Conservation (phyloP, 192 early-diverging fungal species). For the Coemansia sp. region DNA sequence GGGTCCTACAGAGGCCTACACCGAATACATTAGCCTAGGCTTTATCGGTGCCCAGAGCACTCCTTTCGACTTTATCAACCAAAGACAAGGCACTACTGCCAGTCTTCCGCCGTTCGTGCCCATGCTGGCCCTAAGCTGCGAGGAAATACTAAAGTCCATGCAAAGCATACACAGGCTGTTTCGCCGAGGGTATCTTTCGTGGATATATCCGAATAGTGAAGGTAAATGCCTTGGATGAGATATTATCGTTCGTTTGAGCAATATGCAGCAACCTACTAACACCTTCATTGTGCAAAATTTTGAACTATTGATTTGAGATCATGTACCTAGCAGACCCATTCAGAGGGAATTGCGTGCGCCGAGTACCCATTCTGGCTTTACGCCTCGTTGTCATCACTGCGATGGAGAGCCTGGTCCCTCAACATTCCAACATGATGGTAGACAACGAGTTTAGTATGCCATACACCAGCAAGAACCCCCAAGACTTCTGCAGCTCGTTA, state of each 20-base stretch:
- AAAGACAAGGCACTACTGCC: neutral
- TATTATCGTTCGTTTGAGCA: neutral
- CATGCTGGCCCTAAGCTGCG: constrained; percentile 19
- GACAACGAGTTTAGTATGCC: constrained; percentile 33
- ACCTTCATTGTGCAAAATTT: neutral
- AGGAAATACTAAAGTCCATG: constrained; percentile 19
- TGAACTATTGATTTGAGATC: neutral
- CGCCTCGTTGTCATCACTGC: constrained; percentile 34
- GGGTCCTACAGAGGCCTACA: constrained; percentile 25
- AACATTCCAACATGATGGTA: constrained; percentile 21
- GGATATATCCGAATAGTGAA: constrained; percentile 37
- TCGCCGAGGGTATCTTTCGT: constrained; percentile 34
- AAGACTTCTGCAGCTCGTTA: neutral
- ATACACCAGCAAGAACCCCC: neutral
- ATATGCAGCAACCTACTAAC: neutral
- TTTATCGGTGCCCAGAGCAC: constrained; percentile 9
- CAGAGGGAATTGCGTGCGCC: constrained; percentile 16
- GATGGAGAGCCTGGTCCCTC: constrained; percentile 33
- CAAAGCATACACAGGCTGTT: constrained; percentile 26
- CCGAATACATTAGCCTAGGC: constrained; percentile 21
- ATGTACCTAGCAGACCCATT: constrained; percentile 21
- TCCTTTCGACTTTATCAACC: constrained; percentile 21
- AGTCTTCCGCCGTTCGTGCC: constrained; percentile 33
- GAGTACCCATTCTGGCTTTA: constrained; percentile 32
- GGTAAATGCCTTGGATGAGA: constrained; percentile 7